Base-by-base conservation (phyloP, 1,139 yeast genomes). In the Candida sanyaensis region DNA sequence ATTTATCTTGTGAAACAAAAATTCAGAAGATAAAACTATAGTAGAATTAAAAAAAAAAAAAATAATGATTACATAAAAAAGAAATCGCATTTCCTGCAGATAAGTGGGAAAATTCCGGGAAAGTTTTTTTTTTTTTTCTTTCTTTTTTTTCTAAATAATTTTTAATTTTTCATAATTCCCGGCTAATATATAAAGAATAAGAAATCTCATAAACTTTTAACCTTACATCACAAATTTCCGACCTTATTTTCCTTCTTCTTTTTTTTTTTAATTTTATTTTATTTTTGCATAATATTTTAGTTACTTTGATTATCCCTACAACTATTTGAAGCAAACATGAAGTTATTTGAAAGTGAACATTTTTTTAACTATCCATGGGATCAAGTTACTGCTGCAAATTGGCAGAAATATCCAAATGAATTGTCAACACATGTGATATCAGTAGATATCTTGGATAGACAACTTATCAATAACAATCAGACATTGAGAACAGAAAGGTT, bases 381-480 rank as follows among this genome's bases (percentile, higher is more conserved):
- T 37, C 91, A 89, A 61, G 96, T 93, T 17, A 88, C 96, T 1
- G 92, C 96, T 0, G 98, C 98, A 50, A 92, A 93, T 66, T 93
- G 99, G 99, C 84, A 83, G 55, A 93, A 93, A 61, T 93, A 93
- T 68, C 99, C 99, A 12, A 93, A 93, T 56, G 96, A 91, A 60
- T 76, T 86, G 52, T 86, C 96, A 6, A 81, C 96, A 0, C 99
- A 93, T 68, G 99, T 93, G n/a, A 86, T 90, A 13, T 95, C 96
- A 1, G 98, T 93, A 6, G 99, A 93, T 65, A 89, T 90, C 2
- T 69, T 93, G 43, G 73, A 86, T 50, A 76, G 98, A 51, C 88
- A 85, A 55, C 63, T 90, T 29, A 82, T 85, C 58, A 70, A 77
- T 1, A 66, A 65, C 7, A 77, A 80, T 1, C 79, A 83, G 21